Base-by-base conservation (phyloP, 306 rosid genomes). In the Pyrus pyrifolia region DNA sequence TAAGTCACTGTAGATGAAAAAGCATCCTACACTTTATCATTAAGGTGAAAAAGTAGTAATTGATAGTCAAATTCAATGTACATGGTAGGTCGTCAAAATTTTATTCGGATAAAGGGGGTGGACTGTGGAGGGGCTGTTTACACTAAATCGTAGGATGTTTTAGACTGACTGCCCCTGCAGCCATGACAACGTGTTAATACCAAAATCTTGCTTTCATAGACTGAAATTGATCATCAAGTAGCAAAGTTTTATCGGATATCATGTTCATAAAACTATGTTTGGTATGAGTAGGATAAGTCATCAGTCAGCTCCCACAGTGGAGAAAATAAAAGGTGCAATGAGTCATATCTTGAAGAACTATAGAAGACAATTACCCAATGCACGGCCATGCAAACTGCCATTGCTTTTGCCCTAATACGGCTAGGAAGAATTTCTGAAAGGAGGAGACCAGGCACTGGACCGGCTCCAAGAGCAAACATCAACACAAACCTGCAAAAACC, bases 341-440 rank as follows among this genome's bases (percentile, higher is more conserved):
- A 76, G 19, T 66, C 76, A 70, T 45, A 33, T 67, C 61, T 65
- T 35, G 74, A 76, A 78, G 15, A 61, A 76, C 51, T 70, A 76
- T 31, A 70, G 42, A 79, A 61, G 68, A 70, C 15, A 78, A 57
- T 88, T 83, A 88, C 97, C 96, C 96, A 92, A 74, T 92, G 96
- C 71, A 83, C 92, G 42, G 93, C 91, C 93, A 92, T 85, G 86
- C 97, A 90, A 75, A 92, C 79, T 70, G 96, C 96, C 97, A 92
- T 90, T 69, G 96, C 97, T 83, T 88, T 90, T 17, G 91, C 96
- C 76, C 96, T 84, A 78, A 92, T 90, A 74, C 78, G 82, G 65
- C 91, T 80, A 0, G 92, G 90, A 61, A 92, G 83, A 64, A 90
- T 86, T 82, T 92, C 97, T 62, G 96, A 90, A 72, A 92, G 87